A percentile compares a stretch with the other conserved stretches of the same genome.
Evolutionary conservation across 148 eudicot species (phyloP).

Genomic region (Vaccinium corymbosum): DNA sequence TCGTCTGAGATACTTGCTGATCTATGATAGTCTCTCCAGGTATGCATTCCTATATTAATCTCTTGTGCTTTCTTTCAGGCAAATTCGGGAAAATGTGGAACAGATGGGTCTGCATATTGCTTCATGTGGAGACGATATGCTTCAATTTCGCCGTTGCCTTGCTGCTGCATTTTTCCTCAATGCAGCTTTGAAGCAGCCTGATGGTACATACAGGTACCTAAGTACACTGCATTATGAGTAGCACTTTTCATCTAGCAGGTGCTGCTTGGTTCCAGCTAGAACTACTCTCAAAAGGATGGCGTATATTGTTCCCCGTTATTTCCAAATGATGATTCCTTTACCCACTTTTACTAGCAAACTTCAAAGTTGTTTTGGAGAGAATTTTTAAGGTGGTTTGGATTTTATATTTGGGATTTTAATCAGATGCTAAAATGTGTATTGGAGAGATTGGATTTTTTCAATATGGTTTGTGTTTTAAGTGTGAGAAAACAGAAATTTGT

Average conservation of each 20-base stretch:
- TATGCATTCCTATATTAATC: background rate
- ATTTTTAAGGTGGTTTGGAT: background rate
- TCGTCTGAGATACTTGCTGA: background rate
- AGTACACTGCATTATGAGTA: background rate
- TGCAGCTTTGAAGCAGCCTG: slow-evolving; percentile 85
- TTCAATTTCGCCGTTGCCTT: slow-evolving; percentile 74
- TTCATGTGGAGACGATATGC: slow-evolving; percentile 88
- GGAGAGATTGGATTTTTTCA: background rate
- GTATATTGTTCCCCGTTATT: background rate
- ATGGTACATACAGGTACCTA: slow-evolving; percentile 76
- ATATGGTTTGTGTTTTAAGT: background rate
- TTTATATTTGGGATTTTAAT: background rate
- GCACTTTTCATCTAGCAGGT: background rate
- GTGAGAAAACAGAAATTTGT: background rate
- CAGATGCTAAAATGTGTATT: background rate
- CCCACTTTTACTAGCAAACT: background rate
- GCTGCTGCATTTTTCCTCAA: slow-evolving; percentile 89
- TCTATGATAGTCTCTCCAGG: background rate
- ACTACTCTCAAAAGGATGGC: background rate
- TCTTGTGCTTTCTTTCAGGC: slow-evolving; percentile 44
- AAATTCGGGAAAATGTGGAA: slow-evolving; percentile 67
- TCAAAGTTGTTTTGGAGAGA: background rate
- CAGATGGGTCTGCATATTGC: slow-evolving; percentile 73
- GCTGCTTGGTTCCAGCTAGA: background rate
- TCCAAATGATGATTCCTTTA: background rate